Conservation (phyloP, 192 early-diverging fungal species). For the Oehlia diaphana region DNA sequence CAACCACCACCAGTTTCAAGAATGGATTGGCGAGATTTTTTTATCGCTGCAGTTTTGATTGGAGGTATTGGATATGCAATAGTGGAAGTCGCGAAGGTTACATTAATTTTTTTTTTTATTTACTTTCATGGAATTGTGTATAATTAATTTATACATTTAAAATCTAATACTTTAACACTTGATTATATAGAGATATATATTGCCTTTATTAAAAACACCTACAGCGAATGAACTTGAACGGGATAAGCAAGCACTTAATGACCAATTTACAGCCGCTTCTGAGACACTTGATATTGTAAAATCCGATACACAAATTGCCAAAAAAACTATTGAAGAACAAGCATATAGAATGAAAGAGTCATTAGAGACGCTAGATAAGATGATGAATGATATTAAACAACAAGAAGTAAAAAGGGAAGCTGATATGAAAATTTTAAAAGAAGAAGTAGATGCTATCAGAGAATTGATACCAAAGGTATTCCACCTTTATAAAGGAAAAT, state of each 20-base stretch:
- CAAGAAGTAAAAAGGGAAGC: conserved; percentile 65
- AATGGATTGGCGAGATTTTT: conserved; percentile 91
- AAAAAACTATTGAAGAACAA: conserved; percentile 65
- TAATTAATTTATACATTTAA: neutral
- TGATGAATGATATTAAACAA: conserved; percentile 62
- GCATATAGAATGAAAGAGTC: conserved; percentile 72
- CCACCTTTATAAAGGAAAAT: neutral
- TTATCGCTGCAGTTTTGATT: conserved; percentile 83
- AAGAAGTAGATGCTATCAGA: conserved; percentile 71
- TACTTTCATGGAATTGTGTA: too few species aligned
- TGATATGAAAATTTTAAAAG: conserved; percentile 71
- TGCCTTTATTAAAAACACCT: conserved; percentile 60
- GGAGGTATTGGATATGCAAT: conserved; percentile 90
- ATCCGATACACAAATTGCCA: conserved; percentile 34
- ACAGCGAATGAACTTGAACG: conserved; percentile 69
- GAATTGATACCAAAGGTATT: conserved; percentile 75
- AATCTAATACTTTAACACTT: neutral
- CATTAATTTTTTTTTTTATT: neutral
- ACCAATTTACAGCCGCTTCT: conserved; percentile 56
- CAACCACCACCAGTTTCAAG: conserved; percentile 51
- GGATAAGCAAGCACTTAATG: conserved; percentile 69
- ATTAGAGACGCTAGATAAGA: conserved; percentile 63
- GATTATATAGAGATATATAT: conserved; percentile 48
- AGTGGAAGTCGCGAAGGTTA: conserved; percentile 73
- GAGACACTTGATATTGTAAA: conserved; percentile 42